Evolutionary conservation across 768 basidiomycete genomes (phyloP).

Genomic region (Psilocybe cubensis): DNA sequence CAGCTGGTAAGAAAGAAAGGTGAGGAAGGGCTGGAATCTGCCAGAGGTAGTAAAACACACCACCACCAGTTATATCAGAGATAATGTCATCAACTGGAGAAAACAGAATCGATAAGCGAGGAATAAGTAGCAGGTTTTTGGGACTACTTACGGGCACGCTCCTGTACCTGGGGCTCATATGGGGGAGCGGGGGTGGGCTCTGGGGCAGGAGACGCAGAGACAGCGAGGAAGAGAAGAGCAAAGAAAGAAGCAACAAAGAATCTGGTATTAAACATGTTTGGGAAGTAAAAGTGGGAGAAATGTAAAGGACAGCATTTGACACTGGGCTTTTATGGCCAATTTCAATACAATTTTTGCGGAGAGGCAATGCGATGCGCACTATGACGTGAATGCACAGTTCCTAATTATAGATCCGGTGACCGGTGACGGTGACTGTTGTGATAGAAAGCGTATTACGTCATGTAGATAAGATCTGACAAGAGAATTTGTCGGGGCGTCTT

Average conservation of each 20-base stretch:
- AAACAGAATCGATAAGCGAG: conserved; percentile 12
- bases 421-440: not conserved
- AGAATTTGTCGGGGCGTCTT: not conserved
- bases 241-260: conserved; percentile 38
- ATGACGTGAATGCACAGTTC: not conserved
- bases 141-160: conserved; percentile 45
- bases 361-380: conserved; percentile 2
- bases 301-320: conserved; percentile 12
- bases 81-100: conserved; percentile 41
- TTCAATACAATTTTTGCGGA: not conserved
- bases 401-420: not conserved
- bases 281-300: conserved; percentile 17
- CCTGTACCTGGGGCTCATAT: conserved; percentile 26
- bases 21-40: not conserved
- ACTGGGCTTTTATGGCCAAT: not conserved
- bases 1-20: conserved; percentile 25
- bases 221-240: conserved; percentile 34
- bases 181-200: conserved; percentile 24
- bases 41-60: conserved; percentile 21
- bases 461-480: conserved; percentile 3
- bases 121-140: not conserved
- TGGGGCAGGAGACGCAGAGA: conserved; percentile 36
- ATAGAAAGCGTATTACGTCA: conserved; percentile 1
- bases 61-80: conserved; percentile 28
- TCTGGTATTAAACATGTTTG: conserved; percentile 26